Evolutionary conservation across 257 asterid species (phyloP).

Genomic region (Przewalskia tangutica): DNA sequence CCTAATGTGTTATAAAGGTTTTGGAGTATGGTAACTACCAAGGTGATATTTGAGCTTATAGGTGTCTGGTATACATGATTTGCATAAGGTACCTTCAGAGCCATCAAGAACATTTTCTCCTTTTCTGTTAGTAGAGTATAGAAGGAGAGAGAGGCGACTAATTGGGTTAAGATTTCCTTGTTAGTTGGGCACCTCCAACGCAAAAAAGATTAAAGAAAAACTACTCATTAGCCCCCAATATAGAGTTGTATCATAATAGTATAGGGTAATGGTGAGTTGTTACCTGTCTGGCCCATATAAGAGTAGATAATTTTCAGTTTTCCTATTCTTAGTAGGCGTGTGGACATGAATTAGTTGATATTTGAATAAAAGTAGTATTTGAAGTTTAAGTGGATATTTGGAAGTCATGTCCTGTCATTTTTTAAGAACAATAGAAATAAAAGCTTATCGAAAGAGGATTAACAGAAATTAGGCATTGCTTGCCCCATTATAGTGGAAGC

Average conservation of each 20-base stretch:
- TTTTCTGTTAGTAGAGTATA: not conserved
- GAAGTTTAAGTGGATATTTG: not conserved
- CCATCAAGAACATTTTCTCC: not conserved
- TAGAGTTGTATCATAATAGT: not conserved
- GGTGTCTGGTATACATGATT: not conserved
- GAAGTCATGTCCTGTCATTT: not conserved
- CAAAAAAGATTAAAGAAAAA: not conserved
- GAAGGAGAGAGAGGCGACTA: not conserved
- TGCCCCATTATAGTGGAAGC: not conserved
- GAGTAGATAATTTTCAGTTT: not conserved
- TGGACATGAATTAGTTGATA: not conserved
- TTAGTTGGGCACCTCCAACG: not conserved
- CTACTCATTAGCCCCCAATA: not conserved
- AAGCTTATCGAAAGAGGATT: not conserved
- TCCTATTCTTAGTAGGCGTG: not conserved
- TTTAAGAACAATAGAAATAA: not conserved
- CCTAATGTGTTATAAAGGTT: not conserved
- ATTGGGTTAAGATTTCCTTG: not conserved
- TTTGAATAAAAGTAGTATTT: too few species aligned
- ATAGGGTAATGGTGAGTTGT: not conserved
- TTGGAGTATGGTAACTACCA: not conserved
- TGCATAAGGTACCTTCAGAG: not conserved
- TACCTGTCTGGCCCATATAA: not conserved
- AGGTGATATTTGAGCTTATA: not conserved
- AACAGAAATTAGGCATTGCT: not conserved